These are phyloP conservation scores for Dioszegia aurantiaca DNA, from an alignment of 768 basidiomycete genomes.

Conservation along the genomic window DNA sequence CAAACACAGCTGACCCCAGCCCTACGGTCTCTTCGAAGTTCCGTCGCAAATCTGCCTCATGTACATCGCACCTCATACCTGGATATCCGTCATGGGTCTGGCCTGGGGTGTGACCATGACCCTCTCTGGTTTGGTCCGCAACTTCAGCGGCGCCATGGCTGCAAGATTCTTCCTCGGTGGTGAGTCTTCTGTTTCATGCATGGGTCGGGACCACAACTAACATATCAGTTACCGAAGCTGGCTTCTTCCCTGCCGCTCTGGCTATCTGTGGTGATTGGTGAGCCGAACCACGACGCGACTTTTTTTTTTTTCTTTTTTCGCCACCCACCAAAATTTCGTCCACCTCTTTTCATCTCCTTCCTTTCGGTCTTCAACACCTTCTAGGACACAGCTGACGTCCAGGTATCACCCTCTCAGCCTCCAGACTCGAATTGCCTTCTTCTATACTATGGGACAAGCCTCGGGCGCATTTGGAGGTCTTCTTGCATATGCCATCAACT, in stretches of 20 bases:
- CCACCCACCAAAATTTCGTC: too few species aligned
- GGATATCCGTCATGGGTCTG: slow-evolving; percentile 3
- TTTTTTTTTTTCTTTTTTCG: too few species aligned
- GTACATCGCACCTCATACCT: slow-evolving; percentile 6
- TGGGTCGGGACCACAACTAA: background rate
- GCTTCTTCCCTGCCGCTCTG: slow-evolving; percentile 22
- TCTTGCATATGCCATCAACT: slow-evolving; percentile 13
- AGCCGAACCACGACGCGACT: too few species aligned
- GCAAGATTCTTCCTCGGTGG: slow-evolving; percentile 13
- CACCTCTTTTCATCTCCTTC: slow-evolving; percentile 6
- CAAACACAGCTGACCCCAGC: background rate
- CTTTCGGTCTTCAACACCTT: background rate
- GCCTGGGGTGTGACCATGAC: slow-evolving; percentile 3
- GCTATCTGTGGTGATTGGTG: slow-evolving; percentile 43
- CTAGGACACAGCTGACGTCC: background rate
- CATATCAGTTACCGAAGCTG: slow-evolving; percentile 8
- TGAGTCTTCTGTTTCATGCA: background rate
- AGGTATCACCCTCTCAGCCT: slow-evolving; percentile 15
- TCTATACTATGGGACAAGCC: slow-evolving; percentile 8
- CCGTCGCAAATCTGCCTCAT: slow-evolving; percentile 8
- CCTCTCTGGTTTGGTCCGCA: slow-evolving; percentile 6
- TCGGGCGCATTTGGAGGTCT: slow-evolving; percentile 16
- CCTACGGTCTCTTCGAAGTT: slow-evolving; percentile 16
- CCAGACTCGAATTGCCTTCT: slow-evolving; percentile 9
- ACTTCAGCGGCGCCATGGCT: slow-evolving; percentile 14